phyloP scores from a whole-genome alignment of 331 rosid genomes.

The Stylosanthes scabra region DNA sequence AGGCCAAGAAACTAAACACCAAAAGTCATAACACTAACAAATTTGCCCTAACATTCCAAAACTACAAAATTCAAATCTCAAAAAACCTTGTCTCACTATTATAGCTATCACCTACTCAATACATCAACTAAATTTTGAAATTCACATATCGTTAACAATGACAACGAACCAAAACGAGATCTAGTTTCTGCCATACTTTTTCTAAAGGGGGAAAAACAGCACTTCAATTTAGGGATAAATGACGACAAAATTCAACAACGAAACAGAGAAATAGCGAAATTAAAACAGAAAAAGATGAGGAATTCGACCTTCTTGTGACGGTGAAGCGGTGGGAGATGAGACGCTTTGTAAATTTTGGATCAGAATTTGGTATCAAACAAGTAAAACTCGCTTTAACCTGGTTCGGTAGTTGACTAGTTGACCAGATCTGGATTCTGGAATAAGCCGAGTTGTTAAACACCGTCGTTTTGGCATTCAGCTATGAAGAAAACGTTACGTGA shows the following conservation, averaged over 20 bases:
- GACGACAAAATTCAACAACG: neutral
- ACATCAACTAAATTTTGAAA: too few relatives aligned
- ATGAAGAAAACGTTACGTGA: neutral
- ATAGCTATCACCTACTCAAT: conserved; percentile 24
- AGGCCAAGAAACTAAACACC: neutral
- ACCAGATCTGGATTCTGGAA: neutral
- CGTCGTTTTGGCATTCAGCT: neutral
- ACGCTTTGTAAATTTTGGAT: neutral
- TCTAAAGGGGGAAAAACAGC: neutral
- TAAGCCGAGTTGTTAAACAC: neutral
- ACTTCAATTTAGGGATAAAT: neutral
- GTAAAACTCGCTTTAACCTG: neutral
- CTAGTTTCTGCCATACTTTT: too few relatives aligned
- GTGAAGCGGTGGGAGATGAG: neutral
- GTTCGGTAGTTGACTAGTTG: neutral
- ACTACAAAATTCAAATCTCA: neutral
- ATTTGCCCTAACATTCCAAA: neutral
- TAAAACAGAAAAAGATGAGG: neutral
- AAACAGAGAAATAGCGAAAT: conserved; percentile 11
- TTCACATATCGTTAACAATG: too few relatives aligned
- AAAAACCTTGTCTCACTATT: neutral
- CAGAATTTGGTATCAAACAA: neutral
- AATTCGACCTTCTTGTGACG: conserved; percentile 22
- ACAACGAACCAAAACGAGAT: too few relatives aligned
- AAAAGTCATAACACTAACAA: neutral